A percentile compares a stretch with the other conserved stretches of the same genome.
These are phyloP conservation scores for Elymus sibiricus DNA, from an alignment of 176 grass and related monocot genomes.

Conservation along the genomic window DNA sequence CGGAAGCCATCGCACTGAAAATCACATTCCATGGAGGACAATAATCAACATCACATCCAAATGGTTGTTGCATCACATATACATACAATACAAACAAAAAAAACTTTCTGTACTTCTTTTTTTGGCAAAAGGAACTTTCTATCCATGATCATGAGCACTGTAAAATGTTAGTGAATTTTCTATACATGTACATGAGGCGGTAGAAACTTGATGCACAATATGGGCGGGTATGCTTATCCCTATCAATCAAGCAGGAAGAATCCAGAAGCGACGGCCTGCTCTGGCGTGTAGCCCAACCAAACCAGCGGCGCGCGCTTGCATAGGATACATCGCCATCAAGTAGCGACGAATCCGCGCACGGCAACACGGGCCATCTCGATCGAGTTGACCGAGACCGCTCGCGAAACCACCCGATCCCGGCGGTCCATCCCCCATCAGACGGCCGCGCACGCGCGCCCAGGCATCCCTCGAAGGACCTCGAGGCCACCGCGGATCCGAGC, in stretches of 20 bases:
- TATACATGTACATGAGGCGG: not conserved
- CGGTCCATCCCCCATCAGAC: conserved; percentile 11
- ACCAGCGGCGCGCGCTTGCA: not conserved
- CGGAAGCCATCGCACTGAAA: conserved; percentile 53
- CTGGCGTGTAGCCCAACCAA: not conserved
- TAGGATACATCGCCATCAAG: not conserved
- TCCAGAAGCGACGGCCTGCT: not conserved
- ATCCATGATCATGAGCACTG: not conserved
- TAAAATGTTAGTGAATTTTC: not conserved
- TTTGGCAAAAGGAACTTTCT: not conserved
- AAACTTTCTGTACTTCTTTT: not conserved
- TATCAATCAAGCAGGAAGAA: not conserved
- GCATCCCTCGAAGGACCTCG: not conserved
- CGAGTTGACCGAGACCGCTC: not conserved
- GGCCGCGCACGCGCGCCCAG: not conserved
- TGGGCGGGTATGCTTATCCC: not conserved
- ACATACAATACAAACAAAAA: not conserved
- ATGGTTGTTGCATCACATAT: not conserved
- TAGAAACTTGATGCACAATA: not conserved
- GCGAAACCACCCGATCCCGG: not conserved
- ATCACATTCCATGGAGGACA: not conserved
- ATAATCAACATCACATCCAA: not conserved
- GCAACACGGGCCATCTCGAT: not conserved
- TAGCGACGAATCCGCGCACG: conserved; percentile 29
- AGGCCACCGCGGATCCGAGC: conserved; percentile 10